These are phyloP conservation scores for Fusarium anthophilum DNA, from an alignment of 2,329 filamentous ascomycete genomes.

Conservation along the genomic window DNA sequence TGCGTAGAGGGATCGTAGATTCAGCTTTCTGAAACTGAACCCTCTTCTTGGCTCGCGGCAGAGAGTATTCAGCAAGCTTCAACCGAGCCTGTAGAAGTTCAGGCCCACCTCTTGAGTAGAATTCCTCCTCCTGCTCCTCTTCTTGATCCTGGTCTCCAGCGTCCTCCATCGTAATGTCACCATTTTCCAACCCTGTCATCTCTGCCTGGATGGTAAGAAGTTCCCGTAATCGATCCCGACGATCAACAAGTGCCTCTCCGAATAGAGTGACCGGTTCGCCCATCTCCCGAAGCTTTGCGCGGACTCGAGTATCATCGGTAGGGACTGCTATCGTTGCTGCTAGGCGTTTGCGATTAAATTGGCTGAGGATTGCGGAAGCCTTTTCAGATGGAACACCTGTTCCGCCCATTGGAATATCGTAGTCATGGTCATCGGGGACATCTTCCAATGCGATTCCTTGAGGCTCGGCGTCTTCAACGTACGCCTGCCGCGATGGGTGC, in stretches of 20 bases:
- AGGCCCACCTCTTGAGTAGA: constrained; percentile 85
- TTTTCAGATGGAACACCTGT: constrained; percentile 80
- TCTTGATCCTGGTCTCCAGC: constrained; percentile 67
- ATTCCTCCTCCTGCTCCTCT: constrained; percentile 87
- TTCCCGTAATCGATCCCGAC: constrained; percentile 86
- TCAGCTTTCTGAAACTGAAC: constrained; percentile 82
- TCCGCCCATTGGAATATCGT: constrained; percentile 74
- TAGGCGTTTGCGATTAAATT: constrained; percentile 91
- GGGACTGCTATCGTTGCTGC: constrained; percentile 91
- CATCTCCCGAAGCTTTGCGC: constrained; percentile 80
- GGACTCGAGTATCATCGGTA: constrained; percentile 90
- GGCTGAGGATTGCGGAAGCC: constrained; percentile 83
- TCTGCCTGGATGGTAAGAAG: constrained; percentile 79
- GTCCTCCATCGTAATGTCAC: constrained; percentile 71
- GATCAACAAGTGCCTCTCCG: constrained; percentile 85
- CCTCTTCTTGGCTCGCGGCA: constrained; percentile 82
- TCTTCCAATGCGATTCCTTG: constrained; percentile 59
- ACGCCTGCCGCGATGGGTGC: constrained; percentile 91
- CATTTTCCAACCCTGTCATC: constrained; percentile 63
- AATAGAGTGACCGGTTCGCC: constrained; percentile 96
- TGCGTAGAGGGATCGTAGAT: constrained; percentile 83
- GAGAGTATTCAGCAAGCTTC: constrained; percentile 82
- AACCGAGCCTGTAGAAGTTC: constrained; percentile 80
- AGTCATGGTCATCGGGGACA: constrained; percentile 78
- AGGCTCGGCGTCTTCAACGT: constrained; percentile 85